Evolutionary conservation across 2,329 filamentous ascomycete species (phyloP).

Genomic region (Parascedosporium putredinis): DNA sequence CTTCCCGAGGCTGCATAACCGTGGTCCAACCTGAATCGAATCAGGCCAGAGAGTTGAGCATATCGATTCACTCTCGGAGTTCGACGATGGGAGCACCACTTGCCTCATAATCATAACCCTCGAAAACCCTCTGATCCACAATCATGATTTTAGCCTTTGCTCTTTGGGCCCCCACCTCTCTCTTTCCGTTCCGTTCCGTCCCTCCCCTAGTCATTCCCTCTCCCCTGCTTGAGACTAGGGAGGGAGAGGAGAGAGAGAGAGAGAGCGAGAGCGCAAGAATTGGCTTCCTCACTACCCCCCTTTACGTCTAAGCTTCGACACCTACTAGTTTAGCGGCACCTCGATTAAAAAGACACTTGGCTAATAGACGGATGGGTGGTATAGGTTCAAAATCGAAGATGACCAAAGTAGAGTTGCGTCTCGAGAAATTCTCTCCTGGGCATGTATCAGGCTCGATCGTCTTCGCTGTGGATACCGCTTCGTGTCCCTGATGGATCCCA

Average conservation of each 20-base stretch:
- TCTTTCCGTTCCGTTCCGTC: neutral
- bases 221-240: too few relatives aligned
- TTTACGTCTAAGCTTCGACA: too few relatives aligned
- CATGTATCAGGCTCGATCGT: constrained; percentile 49
- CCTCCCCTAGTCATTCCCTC: too few relatives aligned
- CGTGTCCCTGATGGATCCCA: constrained; percentile 36
- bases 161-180: too few relatives aligned
- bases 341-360: neutral
- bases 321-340: neutral
- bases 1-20: neutral
- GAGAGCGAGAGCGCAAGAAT: too few relatives aligned
- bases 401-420: constrained; percentile 21
- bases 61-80: too few relatives aligned
- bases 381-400: constrained; percentile 45
- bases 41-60: neutral
- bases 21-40: neutral
- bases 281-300: too few relatives aligned
- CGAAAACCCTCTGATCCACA: too few relatives aligned
- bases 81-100: too few relatives aligned
- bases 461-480: constrained; percentile 45
- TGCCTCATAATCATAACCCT: too few relatives aligned
- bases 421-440: constrained; percentile 36
- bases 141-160: too few relatives aligned
- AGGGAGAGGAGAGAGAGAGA: too few relatives aligned
- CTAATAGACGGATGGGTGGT: constrained; percentile 5